Conservation (phyloP, 148 eudicot genomes). For the Spergularia marina region DNA sequence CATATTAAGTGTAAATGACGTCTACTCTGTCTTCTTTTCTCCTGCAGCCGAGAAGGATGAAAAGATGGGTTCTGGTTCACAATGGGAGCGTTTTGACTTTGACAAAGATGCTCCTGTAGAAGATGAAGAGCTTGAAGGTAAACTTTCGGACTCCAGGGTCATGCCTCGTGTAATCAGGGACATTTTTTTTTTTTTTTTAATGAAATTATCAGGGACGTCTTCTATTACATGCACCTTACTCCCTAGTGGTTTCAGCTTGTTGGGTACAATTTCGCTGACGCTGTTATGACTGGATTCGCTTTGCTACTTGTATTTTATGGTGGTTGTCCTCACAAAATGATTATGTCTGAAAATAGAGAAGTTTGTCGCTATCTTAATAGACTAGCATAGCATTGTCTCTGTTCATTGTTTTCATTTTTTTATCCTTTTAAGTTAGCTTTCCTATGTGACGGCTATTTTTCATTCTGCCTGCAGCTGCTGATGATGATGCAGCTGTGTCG, state of each 20-base stretch:
- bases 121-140: conserved; percentile 91
- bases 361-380: neutral
- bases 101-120: conserved; percentile 92
- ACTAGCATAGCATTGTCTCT: neutral
- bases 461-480: conserved; percentile 52
- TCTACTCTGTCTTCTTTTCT: neutral
- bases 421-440: too few species aligned
- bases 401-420: neutral
- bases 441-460: neutral
- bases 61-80: conserved; percentile 61
- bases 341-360: neutral
- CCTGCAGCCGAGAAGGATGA: conserved; percentile 74
- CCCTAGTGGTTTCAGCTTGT: neutral
- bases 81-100: conserved; percentile 94
- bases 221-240: too few species aligned
- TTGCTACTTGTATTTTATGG: neutral
- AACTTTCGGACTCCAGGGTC: neutral
- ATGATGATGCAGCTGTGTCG: conserved; percentile 73
- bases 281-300: too few species aligned
- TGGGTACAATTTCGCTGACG: neutral
- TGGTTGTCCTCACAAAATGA: neutral
- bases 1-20: neutral
- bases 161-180: neutral
- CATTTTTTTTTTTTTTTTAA: neutral
- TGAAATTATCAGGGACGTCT: too few species aligned